phyloP scores from a whole-genome alignment of 2,329 filamentous ascomycete species.

The Allantophomopsis cytisporea region DNA sequence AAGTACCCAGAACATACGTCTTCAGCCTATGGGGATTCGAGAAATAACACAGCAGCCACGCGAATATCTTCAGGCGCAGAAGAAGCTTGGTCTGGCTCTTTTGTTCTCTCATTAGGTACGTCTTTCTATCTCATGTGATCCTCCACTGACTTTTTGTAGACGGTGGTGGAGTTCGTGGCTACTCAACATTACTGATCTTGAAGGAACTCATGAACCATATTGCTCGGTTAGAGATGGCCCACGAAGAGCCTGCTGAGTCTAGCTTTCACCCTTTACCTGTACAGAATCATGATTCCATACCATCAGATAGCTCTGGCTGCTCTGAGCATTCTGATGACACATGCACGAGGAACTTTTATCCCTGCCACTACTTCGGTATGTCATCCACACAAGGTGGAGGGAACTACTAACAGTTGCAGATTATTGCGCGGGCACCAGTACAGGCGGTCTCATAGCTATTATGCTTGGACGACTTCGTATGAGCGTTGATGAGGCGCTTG shows the following conservation, averaged over 20 bases:
- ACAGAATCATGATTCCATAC: too few species aligned
- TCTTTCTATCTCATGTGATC: too few species aligned
- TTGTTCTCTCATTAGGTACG: too few species aligned
- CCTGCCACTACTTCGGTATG: background rate
- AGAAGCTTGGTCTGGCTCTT: too few species aligned
- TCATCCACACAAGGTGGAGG: too few species aligned
- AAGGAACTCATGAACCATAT: slow-evolving; percentile 17
- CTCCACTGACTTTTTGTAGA: slow-evolving; percentile 6
- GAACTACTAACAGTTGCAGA: background rate
- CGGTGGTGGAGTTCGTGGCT: slow-evolving; percentile 20
- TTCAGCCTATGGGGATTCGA: too few species aligned
- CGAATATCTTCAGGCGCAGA: too few species aligned
- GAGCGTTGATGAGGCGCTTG: slow-evolving; percentile 13
- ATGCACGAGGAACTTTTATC: background rate
- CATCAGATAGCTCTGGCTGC: too few species aligned
- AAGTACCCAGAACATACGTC: too few species aligned
- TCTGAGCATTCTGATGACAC: too few species aligned
- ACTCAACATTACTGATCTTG: slow-evolving; percentile 18
- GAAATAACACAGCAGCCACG: too few species aligned
- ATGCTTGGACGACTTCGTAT: slow-evolving; percentile 23
- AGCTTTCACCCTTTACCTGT: background rate
- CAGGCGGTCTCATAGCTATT: slow-evolving; percentile 19
- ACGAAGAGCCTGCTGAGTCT: background rate
- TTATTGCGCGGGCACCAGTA: background rate
- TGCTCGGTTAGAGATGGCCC: background rate